These are phyloP conservation scores for Vanderwaltozyma yarrowii DNA, from an alignment of 805 yeast genomes.

Conservation along the genomic window DNA sequence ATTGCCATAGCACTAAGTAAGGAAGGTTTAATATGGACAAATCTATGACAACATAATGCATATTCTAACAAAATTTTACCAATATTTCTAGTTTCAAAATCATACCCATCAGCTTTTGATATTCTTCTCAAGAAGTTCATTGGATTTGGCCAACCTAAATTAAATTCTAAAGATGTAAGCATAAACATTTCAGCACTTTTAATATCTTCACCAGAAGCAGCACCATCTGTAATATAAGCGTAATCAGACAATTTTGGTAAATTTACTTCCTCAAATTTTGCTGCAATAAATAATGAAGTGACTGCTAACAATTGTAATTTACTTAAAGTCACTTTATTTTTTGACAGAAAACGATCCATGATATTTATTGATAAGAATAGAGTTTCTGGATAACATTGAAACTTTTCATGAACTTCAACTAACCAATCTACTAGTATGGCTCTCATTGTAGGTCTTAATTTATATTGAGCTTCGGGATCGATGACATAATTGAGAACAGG, in stretches of 20 bases:
- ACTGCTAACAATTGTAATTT: conserved; percentile 79
- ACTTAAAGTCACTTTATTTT: conserved; percentile 62
- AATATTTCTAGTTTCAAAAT: conserved; percentile 70
- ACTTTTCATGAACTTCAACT: conserved; percentile 77
- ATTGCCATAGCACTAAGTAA: conserved; percentile 80
- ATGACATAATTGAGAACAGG: conserved; percentile 58
- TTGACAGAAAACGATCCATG: conserved; percentile 78
- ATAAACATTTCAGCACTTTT: conserved; percentile 74
- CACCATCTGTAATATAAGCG: conserved; percentile 81
- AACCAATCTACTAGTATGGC: conserved; percentile 86
- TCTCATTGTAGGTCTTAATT: conserved; percentile 70
- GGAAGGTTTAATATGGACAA: conserved; percentile 70
- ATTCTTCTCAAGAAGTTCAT: conserved; percentile 80
- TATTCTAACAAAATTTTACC: conserved; percentile 81
- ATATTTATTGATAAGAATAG: conserved; percentile 71
- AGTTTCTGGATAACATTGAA: conserved; percentile 77
- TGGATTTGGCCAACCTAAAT: conserved; percentile 79
- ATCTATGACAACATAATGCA: conserved; percentile 62
- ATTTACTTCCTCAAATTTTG: conserved; percentile 89
- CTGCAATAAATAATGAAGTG: conserved; percentile 77
- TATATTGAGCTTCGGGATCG: conserved; percentile 41
- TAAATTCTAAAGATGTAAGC: conserved; percentile 58
- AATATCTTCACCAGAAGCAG: conserved; percentile 73
- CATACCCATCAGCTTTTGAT: conserved; percentile 83
- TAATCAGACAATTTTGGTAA: conserved; percentile 78